Evolutionary conservation across 2,329 filamentous ascomycete species (phyloP), one percentile per base, ranked within the genome.

Genomic region (Epichloe sylvatica): DNA sequence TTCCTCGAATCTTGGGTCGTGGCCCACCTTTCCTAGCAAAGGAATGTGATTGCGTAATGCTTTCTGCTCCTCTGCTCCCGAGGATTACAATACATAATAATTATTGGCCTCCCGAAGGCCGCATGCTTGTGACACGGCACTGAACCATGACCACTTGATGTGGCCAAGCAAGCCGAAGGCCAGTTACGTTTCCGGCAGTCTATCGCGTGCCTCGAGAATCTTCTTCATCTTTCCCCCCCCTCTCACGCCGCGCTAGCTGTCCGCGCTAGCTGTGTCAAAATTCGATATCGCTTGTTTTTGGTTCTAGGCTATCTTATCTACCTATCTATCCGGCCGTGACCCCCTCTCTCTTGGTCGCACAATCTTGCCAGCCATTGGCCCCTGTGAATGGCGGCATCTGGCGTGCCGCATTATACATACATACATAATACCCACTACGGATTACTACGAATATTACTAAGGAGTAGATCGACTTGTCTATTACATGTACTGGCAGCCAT

Each of bases 141-240:
- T 35, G 23, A 44, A 35, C 34, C 34, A 37, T 19, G 8, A 38
- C 35, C 15, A 25, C 23, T 39, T 39, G 19, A 21, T 21, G 40
- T 45, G 17, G 11, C 48, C 25, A 19, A 49, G 25, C 43, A 30
- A 30, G 33, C 30, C n/a, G 17, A 35, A 9, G 33, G 33, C 33
- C 38, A 19, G 21, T 21, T 23, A 43, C 34, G 23, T 7, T 47
- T 43, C 11, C 21, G 45, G 49, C 49, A 47, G 45, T 43, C 35
- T 39, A 45, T 50, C 45, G 49, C 30, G 45, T 50, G 49, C 34
- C 39, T 38, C 13, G 13, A 11, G 15, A 35, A 47, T 46, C 15
- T n/a, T 23, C 6, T 36, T 23, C 7, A 9, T 25, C 35, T 8
- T 21, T 2, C 19, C 3, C 1, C 17, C 4, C 19, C 4, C 19